Percentiles rank a stretch among this genome's conserved stretches.
Evolutionary conservation across 768 basidiomycete species (phyloP).

Genomic region (Russula olivacea): DNA sequence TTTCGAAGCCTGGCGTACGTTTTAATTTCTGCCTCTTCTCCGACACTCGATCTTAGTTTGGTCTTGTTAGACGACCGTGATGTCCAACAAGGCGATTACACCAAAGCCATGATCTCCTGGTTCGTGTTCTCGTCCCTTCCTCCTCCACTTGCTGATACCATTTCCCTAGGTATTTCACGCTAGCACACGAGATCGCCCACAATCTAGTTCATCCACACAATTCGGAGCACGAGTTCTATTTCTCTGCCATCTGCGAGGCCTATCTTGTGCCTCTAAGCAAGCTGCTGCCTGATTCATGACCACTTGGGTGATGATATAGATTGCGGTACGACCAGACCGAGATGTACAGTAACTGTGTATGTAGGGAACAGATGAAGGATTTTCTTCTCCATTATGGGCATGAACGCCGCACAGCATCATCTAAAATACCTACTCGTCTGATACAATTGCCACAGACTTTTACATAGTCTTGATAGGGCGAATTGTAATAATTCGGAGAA

Average conservation of each 20-base stretch:
- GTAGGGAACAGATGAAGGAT: neutral
- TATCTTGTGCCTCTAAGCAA: slow-evolving; percentile 39
- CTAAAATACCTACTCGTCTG: too few relatives aligned
- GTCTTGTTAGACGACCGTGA: slow-evolving; percentile 57
- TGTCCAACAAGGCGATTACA: slow-evolving; percentile 46
- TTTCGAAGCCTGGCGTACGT: slow-evolving; percentile 82
- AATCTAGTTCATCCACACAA: slow-evolving; percentile 85
- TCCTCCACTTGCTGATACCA: neutral
- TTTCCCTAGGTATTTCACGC: slow-evolving; percentile 68
- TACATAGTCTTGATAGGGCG: too few relatives aligned
- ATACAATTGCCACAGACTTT: too few relatives aligned
- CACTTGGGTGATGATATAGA: neutral
- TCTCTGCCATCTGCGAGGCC: slow-evolving; percentile 82
- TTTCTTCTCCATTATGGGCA: neutral
- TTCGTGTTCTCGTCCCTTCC: slow-evolving; percentile 29
- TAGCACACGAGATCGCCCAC: slow-evolving; percentile 92
- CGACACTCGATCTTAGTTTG: neutral
- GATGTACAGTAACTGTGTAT: slow-evolving; percentile 1
- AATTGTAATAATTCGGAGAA: too few relatives aligned
- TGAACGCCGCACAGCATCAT: too few relatives aligned
- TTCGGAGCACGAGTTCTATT: slow-evolving; percentile 91
- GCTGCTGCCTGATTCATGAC: slow-evolving; percentile 4
- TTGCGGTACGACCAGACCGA: neutral
- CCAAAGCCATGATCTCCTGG: slow-evolving; percentile 78
- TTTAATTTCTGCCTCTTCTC: neutral